Base-by-base conservation (phyloP, 1,284 basidiomycete species). In the Jaminaea rosea region DNA sequence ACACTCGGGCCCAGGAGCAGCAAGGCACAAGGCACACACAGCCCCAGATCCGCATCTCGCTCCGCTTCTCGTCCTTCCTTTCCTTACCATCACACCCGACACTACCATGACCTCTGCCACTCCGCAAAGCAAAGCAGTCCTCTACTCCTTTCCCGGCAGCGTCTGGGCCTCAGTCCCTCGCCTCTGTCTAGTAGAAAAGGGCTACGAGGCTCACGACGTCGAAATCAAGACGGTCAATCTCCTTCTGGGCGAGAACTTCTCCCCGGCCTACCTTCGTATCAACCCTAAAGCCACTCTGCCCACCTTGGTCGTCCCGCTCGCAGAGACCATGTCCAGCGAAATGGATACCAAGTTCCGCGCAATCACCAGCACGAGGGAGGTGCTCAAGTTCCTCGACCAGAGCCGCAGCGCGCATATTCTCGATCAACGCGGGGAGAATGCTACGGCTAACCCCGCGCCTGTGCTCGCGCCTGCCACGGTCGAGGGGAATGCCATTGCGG, bases 251-350 rank as follows among this genome's bases (percentile, higher is more conserved):
- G 80, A 79, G 58, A 85, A 85, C 75, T 84, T 85, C 60, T 74
- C 76, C 31, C 82, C 83, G 9, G 74, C 77, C 26, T 86, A 83
- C 68, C 77, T 86, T 52, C 82, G 87, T 47, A 77, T 92, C 72
- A 91, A 87, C 72, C 78, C 83, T 34, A 83, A 85, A 85, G 87
- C 82, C 11, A 87, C 85, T n/a, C 80, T 91, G 0, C 88, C 88
- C 4, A 85, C 85, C 0, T 77, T 93, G 39, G 83, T 90, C 21
- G 87, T 90, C 3, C 88, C 88, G 0, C 77, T 87, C 17, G 77
- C 83, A 62, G 84, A 84, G 64, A 87, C 85, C 13, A 79, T 86
- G 7, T 78, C 79, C 3, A 77, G 81, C 3, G 86, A 85, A 34
- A 80, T 84, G 28, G 86, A 87, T 60, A 86, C 82, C 62, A 81